Conservation (phyloP, 371 early-diverging fungal genomes). For the Synchytrium microbalum region DNA sequence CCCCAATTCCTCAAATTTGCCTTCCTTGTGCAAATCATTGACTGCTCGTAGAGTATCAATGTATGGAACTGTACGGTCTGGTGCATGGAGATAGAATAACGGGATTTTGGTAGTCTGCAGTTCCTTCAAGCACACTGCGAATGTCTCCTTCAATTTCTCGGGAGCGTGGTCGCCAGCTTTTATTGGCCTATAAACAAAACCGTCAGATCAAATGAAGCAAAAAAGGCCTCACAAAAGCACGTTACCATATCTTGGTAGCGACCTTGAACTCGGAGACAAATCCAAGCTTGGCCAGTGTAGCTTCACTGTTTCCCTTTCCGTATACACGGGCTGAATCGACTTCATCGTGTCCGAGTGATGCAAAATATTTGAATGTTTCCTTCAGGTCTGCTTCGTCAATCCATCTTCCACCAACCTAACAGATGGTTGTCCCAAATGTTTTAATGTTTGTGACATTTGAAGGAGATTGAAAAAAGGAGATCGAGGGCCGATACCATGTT, state of each 20-base stretch:
- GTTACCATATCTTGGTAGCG: conserved; percentile 6
- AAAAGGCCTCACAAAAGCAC: neutral
- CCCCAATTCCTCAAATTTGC: conserved; percentile 29
- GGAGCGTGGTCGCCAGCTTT: neutral
- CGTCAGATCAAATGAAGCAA: neutral
- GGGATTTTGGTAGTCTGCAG: conserved; percentile 20
- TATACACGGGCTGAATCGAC: conserved; percentile 15
- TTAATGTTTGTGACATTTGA: too few relatives aligned
- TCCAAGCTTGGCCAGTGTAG: conserved; percentile 6
- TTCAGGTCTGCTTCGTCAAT: conserved; percentile 5
- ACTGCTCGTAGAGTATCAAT: conserved; percentile 27
- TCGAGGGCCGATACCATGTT: too few relatives aligned
- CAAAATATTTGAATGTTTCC: neutral
- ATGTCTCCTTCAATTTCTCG: neutral
- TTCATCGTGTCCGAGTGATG: conserved; percentile 6
- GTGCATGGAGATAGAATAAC: conserved; percentile 37
- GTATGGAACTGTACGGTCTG: conserved; percentile 30
- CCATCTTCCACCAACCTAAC: too few relatives aligned
- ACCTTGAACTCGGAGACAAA: conserved; percentile 7
- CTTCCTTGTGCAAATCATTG: conserved; percentile 26
- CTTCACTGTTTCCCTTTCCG: conserved; percentile 14
- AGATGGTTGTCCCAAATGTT: too few relatives aligned
- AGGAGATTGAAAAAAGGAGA: too few relatives aligned
- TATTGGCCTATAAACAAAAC: neutral
- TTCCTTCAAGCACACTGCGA: conserved; percentile 21